phyloP scores from a whole-genome alignment of 2,329 filamentous ascomycete genomes.

The Aureobasidium sp. region DNA sequence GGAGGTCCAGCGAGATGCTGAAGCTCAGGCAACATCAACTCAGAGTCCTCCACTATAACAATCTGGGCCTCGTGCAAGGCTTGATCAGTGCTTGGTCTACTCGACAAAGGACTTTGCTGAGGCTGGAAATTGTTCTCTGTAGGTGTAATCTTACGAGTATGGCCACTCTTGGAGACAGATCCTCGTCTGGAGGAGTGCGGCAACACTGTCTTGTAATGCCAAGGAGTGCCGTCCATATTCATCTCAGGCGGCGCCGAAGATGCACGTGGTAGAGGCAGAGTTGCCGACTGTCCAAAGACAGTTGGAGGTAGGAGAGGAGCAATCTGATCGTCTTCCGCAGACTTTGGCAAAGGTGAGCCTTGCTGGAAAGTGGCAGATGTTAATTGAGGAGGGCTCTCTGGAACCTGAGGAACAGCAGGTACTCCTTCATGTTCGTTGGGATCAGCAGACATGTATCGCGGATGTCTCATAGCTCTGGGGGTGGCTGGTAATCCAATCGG shows the following conservation, averaged over 20 bases:
- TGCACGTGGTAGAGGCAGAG: slow-evolving; percentile 31
- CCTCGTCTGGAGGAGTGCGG: slow-evolving; percentile 26
- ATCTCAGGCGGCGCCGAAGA: slow-evolving; percentile 42
- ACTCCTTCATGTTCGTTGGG: slow-evolving; percentile 40
- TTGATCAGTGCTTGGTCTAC: slow-evolving; percentile 47
- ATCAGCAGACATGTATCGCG: slow-evolving; percentile 56
- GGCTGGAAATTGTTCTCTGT: slow-evolving; percentile 25
- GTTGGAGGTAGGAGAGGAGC: slow-evolving; percentile 40
- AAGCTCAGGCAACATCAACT: slow-evolving; percentile 48
- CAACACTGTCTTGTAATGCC: slow-evolving; percentile 27
- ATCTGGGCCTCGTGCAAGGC: slow-evolving; percentile 38
- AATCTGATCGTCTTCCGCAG: slow-evolving; percentile 30
- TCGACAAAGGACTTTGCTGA: slow-evolving; percentile 25
- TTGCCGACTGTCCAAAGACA: slow-evolving; percentile 35
- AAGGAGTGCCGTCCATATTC: slow-evolving; percentile 17
- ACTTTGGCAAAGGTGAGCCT: slow-evolving; percentile 30
- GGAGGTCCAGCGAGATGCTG: slow-evolving; percentile 51
- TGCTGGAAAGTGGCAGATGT: slow-evolving; percentile 20
- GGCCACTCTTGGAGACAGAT: slow-evolving; percentile 27
- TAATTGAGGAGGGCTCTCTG: slow-evolving; percentile 33
- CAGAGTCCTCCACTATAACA: slow-evolving; percentile 29
- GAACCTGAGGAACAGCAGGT: slow-evolving; percentile 49
- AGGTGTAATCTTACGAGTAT: slow-evolving; percentile 36
- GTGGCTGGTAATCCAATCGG: slow-evolving; percentile 80
- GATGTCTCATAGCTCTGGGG: slow-evolving; percentile 80